phyloP scores from a whole-genome alignment of 345 rosid genomes.

The Excoecaria cochinchinensis region DNA sequence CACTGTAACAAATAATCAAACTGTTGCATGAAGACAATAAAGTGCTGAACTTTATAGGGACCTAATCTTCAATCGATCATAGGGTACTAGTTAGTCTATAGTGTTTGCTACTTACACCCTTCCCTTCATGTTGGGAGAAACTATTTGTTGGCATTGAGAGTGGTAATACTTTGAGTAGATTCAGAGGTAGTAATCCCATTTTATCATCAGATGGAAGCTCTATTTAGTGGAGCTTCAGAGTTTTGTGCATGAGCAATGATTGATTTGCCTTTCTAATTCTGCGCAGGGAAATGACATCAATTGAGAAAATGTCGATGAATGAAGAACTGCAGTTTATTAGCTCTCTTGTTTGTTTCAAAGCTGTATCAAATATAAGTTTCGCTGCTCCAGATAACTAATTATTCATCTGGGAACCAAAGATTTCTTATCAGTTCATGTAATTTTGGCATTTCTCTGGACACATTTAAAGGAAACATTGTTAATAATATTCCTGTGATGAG shows the following conservation, averaged over 20 bases:
- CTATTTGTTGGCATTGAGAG: not conserved
- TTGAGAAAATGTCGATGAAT: constrained; percentile 2
- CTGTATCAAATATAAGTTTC: constrained; percentile 12
- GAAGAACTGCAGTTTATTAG: constrained; percentile 13
- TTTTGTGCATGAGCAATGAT: not conserved
- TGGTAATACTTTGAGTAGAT: not conserved
- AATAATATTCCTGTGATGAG: constrained; percentile 4
- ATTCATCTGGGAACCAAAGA: not conserved
- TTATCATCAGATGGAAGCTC: not conserved
- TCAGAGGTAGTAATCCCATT: not conserved
- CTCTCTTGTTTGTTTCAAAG: constrained; percentile 14
- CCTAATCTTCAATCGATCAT: not conserved
- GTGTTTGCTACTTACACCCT: not conserved
- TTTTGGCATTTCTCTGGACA: not conserved
- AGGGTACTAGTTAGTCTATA: not conserved
- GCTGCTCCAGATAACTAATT: not conserved
- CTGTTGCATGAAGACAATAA: not conserved
- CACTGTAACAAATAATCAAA: not conserved
- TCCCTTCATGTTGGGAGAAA: not conserved
- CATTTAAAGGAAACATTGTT: constrained; percentile 9
- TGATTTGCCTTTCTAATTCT: not conserved
- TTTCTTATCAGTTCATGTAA: constrained; percentile 1
- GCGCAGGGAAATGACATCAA: constrained; percentile 16
- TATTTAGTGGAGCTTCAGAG: not conserved
- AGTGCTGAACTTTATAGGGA: not conserved